Base-by-base conservation (phyloP, 2,329 filamentous ascomycete species). In the Penicillium crustosum region DNA sequence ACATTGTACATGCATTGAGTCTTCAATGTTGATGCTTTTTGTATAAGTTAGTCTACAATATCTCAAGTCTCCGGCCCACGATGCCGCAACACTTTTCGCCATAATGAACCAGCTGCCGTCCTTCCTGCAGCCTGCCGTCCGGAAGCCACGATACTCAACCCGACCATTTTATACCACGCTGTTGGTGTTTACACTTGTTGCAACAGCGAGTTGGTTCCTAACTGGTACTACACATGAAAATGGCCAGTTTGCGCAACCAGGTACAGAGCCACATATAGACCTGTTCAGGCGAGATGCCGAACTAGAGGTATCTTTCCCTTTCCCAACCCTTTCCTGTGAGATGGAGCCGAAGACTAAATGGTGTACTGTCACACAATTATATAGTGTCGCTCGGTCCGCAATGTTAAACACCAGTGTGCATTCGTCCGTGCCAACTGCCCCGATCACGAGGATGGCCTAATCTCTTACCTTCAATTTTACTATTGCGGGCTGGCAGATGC, bases 381-480 rank as follows among this genome's bases (percentile, higher is more conserved):
- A 41, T 56, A 93, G 79, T 99, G 94, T 72, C 88, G 87, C 59
- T 79, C 90, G 35, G 91, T 99, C 55, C 91, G 94, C 74, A 77
- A 84, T 48, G 89, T 87, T 52, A 70, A 81, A 59, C 89, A 99
- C 73, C 86, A 97, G 77, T 99, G 94, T 79, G 86, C 87, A 65
- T 97, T 94, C 75, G 86, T 97, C 57, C 86, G 82, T 65, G 81
- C 82, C 56, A 89, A 97, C 74, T 99, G 94, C 75, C 81, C 83
- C 35, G 91, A 95, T 68, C 91, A 97, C 72, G 90, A 97, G 76
- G 90, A 93, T 53, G 93, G 94, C 31, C 84, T 97, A 61, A 79
- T 97, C 57, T 89, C 91, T 27, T 99, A 99, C 76, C 84, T 97
- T 47, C 83, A 87, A 21, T 81, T 97, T 54, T 99, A 96, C 80